Percentiles rank a stretch among this genome's conserved stretches.
These are phyloP conservation scores for Solanum pennellii DNA, from an alignment of 257 asterid species.

Conservation along the genomic window DNA sequence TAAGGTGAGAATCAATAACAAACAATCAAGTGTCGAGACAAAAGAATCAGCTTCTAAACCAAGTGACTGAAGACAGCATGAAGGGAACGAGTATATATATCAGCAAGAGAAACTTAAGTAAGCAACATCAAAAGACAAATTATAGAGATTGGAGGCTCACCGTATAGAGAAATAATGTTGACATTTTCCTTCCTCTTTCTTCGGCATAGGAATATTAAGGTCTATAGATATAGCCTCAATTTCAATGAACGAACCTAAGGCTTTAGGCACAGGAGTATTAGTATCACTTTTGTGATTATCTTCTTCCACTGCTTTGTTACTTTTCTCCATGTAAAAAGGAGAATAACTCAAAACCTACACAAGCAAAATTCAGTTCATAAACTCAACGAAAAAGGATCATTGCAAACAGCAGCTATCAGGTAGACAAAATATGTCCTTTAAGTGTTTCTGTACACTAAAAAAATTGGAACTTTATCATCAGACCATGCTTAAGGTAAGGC, in stretches of 20 bases:
- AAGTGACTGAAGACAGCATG: neutral
- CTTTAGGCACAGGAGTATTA: conserved; percentile 18
- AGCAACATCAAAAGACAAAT: neutral
- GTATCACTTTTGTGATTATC: conserved; percentile 8
- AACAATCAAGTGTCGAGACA: neutral
- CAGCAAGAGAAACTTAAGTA: neutral
- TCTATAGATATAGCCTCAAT: conserved; percentile 49
- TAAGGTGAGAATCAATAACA: neutral
- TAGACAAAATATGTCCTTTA: neutral
- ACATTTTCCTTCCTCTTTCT: conserved; percentile 21
- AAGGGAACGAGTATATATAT: neutral
- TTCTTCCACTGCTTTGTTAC: conserved; percentile 10
- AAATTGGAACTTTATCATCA: neutral
- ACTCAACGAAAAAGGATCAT: neutral
- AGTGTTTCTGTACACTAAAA: neutral
- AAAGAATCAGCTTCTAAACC: neutral
- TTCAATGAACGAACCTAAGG: conserved; percentile 33
- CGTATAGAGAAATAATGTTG: conserved; percentile 72
- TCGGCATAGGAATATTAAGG: conserved; percentile 22
- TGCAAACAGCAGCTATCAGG: neutral
- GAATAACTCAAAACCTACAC: conserved; percentile 7
- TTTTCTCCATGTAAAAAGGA: conserved; percentile 31
- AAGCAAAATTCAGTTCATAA: conserved; percentile 1
- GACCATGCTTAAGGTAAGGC: neutral
- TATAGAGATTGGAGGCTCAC: conserved; percentile 17